Percentiles rank a stretch among this genome's conserved stretches.
Conservation (phyloP, 495 filamentous ascomycete genomes). For the Jackrogersella minutella region DNA sequence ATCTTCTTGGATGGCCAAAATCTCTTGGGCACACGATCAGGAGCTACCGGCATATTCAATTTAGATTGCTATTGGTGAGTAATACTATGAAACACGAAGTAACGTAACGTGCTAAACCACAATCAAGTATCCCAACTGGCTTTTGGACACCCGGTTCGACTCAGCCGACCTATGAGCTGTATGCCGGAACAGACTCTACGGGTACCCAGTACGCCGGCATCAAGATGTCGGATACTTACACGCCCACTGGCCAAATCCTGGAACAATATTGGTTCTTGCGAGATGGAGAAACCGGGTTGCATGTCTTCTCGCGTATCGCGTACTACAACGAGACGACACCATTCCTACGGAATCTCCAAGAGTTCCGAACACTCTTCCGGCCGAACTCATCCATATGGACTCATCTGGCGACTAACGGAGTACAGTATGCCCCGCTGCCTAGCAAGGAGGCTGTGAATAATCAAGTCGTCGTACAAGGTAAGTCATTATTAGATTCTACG, state of each 20-base stretch:
- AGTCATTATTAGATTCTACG: slow-evolving; percentile 14
- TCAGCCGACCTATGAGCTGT: slow-evolving; percentile 52
- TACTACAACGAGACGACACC: slow-evolving; percentile 65
- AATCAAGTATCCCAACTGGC: slow-evolving; percentile 61
- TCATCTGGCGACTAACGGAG: slow-evolving; percentile 59
- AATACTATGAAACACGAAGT: slow-evolving; percentile 30
- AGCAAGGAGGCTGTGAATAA: slow-evolving; percentile 51
- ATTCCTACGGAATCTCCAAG: slow-evolving; percentile 61
- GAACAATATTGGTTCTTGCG: slow-evolving; percentile 67
- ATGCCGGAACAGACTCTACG: slow-evolving; percentile 57
- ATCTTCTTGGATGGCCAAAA: slow-evolving; percentile 59
- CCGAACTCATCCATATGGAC: slow-evolving; percentile 65
- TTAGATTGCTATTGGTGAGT: slow-evolving; percentile 48
- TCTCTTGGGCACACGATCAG: slow-evolving; percentile 49
- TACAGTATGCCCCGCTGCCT: slow-evolving; percentile 61
- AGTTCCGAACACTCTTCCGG: slow-evolving; percentile 63
- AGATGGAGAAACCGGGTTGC: slow-evolving; percentile 63
- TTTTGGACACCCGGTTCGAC: slow-evolving; percentile 61
- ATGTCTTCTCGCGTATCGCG: slow-evolving; percentile 62
- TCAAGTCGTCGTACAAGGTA: slow-evolving; percentile 55
- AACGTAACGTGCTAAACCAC: slow-evolving; percentile 31
- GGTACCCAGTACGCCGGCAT: slow-evolving; percentile 58
- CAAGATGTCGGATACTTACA: slow-evolving; percentile 61
- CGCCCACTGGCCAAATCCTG: slow-evolving; percentile 57
- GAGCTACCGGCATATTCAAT: slow-evolving; percentile 40